These are phyloP conservation scores for Coniella lustricola DNA, from an alignment of 2,329 filamentous ascomycete species.

Conservation along the genomic window DNA sequence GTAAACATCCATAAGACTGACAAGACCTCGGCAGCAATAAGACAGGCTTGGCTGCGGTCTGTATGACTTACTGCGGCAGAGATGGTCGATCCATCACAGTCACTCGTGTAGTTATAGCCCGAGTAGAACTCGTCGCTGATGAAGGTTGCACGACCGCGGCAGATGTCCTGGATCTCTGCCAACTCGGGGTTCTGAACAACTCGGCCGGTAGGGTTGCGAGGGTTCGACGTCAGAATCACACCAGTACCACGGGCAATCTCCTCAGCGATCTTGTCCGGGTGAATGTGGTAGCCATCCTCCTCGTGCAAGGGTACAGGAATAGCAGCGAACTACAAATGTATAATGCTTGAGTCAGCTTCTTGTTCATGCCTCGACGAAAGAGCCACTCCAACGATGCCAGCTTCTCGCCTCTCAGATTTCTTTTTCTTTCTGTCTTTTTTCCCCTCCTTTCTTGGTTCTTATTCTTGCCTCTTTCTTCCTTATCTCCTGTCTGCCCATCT, in stretches of 20 bases:
- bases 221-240: conserved; percentile 91
- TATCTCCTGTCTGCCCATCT: background rate
- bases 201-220: conserved; percentile 86
- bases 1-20: background rate
- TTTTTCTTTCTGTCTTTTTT: background rate
- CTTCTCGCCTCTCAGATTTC: background rate
- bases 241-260: conserved; percentile 80
- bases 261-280: conserved; percentile 86
- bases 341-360: background rate
- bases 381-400: no score
- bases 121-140: conserved; percentile 97
- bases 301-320: conserved; percentile 80
- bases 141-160: conserved; percentile 80
- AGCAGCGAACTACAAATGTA: conserved; percentile 59
- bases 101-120: conserved; percentile 89
- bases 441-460: background rate
- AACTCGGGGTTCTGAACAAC: conserved; percentile 81
- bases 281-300: conserved; percentile 86
- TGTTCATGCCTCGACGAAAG: no score
- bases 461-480: background rate
- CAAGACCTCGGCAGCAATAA: background rate
- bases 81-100: conserved; percentile 86
- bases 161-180: conserved; percentile 86
- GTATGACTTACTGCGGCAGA: conserved; percentile 54
- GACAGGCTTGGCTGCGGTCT: background rate